Base-by-base conservation (phyloP, 345 rosid genomes). In the Citrus cavaleriei region DNA sequence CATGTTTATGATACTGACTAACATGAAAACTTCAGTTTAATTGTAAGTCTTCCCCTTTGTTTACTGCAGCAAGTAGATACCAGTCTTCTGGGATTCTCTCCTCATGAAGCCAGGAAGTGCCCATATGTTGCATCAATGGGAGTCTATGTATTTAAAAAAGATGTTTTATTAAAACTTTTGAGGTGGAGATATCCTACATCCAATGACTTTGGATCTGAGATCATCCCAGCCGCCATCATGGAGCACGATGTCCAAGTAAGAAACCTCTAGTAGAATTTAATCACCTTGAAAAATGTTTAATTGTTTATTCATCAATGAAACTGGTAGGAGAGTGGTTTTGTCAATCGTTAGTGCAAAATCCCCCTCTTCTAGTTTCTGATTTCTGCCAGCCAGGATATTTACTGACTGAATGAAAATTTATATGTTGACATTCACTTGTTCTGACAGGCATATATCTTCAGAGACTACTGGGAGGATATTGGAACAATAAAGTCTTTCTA, bases 81-180 rank as follows among this genome's bases (percentile, higher is more conserved):
- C 25, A 86, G 89, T 70, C 81, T 63, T 71, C 77, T 91, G 18
- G 98, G 99, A 57, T 84, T 93, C 64, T 84, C 96, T 80, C 88
- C 83, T 1, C 88, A 88, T 81, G 95, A 92, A 66, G 96, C 99
- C 18, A 61, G 63, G 73, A 73, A 79, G 73, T 84, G 86, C 62
- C 97, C 98, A 21, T 93, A 90, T 72, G 87, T 92, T 66, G 99
- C 99, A 76, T 93, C 99, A 25, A 95, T 95, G 99, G 99, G 97
- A 83, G 93, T 95, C 61, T 93, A 95, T 55, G 83, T 92, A 66
- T 93, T 95, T 82, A 91, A 87, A 87, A 95, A 95, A 0, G 95
- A 89, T 69, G 73, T 86, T n/a, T 73, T 95, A 71, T 81, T 93
- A 59, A 90, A 92, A 73, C 93, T 93, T 80, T 83, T 95, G 81